Evolutionary conservation across 2,329 filamentous ascomycete species (phyloP).

Genomic region (Claviceps purpurea): DNA sequence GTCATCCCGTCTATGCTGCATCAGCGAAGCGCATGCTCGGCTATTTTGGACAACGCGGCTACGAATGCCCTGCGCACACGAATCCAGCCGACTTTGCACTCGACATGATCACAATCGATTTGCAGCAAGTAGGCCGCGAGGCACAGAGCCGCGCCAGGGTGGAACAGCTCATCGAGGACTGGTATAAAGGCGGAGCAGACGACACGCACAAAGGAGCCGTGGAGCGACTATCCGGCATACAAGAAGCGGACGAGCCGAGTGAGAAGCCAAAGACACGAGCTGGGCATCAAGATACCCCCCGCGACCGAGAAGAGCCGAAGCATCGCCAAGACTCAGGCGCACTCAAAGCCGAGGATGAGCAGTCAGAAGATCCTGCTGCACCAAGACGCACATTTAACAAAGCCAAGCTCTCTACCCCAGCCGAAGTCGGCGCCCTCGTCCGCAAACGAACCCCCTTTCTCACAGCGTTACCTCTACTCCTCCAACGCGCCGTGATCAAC

Average conservation of each 20-base stretch:
- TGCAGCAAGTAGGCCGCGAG: conserved; percentile 53
- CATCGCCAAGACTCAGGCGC: too few species aligned
- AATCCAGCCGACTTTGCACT: conserved; percentile 70
- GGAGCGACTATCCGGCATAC: conserved; percentile 15
- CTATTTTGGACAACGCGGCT: conserved; percentile 48
- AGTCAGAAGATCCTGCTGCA: conserved; percentile 10
- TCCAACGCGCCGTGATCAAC: conserved; percentile 56
- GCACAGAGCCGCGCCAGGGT: conserved; percentile 50
- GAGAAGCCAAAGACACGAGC: conserved; percentile 4
- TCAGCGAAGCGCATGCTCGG: conserved; percentile 47
- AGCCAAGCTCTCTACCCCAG: conserved; percentile 46
- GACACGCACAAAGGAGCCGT: conserved; percentile 3
- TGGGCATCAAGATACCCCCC: background rate
- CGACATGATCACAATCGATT: conserved; percentile 62
- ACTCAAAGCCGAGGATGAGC: background rate
- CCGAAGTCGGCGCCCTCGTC: conserved; percentile 56
- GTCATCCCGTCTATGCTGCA: conserved; percentile 54
- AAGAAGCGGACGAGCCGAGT: conserved; percentile 15
- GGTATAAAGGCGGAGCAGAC: conserved; percentile 24
- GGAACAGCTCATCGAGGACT: conserved; percentile 43
- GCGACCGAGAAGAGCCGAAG: background rate
- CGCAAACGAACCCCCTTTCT: conserved; percentile 48
- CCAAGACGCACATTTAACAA: conserved; percentile 30
- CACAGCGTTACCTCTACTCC: conserved; percentile 51
- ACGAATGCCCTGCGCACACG: conserved; percentile 52